Conservation (phyloP, 1,139 yeast species). For the Kluyveromyces sp. region DNA sequence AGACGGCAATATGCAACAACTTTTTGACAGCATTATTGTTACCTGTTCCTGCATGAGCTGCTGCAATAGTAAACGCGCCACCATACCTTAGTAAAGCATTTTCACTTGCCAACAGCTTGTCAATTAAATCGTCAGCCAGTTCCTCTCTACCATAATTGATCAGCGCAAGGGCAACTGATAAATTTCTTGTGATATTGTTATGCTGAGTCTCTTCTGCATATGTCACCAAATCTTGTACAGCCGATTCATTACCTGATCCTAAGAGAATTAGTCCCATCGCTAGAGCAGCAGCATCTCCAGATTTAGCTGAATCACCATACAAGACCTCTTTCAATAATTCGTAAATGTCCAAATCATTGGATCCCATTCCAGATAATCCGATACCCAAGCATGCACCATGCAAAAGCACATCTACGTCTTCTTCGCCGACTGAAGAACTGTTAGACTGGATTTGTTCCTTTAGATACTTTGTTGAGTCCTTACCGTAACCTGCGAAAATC, state of each 20-base stretch:
- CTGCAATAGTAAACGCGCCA: conserved; percentile 88
- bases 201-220: conserved; percentile 96
- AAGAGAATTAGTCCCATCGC: conserved; percentile 96
- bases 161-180: conserved; percentile 84
- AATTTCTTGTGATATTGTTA: conserved; percentile 87
- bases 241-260: conserved; percentile 77
- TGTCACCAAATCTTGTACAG: conserved; percentile 74
- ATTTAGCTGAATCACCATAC: conserved; percentile 85
- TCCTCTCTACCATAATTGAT: conserved; percentile 83
- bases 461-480: conserved; percentile 76
- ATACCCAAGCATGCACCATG: conserved; percentile 96
- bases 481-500: conserved; percentile 86
- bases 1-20: conserved; percentile 86
- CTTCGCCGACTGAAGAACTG: conserved; percentile 57
- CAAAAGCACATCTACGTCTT: conserved; percentile 76
- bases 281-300: conserved; percentile 95
- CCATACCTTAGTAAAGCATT: conserved; percentile 88
- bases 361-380: conserved; percentile 97
- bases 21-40: conserved; percentile 80
- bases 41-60: conserved; percentile 97
- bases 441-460: conserved; percentile 67
- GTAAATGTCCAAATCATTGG: conserved; percentile 64
- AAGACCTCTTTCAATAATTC: conserved; percentile 80
- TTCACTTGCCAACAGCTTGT: conserved; percentile 62
- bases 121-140: conserved; percentile 67